Evolutionary conservation across 179 eudicot genomes (phyloP), one percentile per base, ranked within the genome.

Genomic region (Vitellaria paradoxa): DNA sequence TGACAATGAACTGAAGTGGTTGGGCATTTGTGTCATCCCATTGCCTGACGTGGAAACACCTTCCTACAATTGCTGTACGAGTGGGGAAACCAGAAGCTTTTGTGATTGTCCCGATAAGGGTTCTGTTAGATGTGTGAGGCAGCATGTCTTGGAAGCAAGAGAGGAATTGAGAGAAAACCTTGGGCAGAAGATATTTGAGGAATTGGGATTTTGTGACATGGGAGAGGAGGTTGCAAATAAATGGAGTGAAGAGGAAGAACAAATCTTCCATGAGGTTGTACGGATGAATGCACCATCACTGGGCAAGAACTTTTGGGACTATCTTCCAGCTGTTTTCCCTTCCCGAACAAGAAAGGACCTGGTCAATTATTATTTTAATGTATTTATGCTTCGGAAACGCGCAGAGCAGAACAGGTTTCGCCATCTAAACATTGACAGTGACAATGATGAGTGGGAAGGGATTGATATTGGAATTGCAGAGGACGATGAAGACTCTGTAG

Each of bases 291-390:
- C 89, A 9, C 82, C 78, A 1, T 78, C 85, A n/a, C 77, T 53
- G 71, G 89, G 93, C 24, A 89, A 73, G 81, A 78, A 89, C 23
- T 87, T 85, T 66, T 88, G 91, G 91, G 75, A 74, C 56, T 71
- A 70, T 59, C 85, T 88, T 15, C 56, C 86, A 0, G 75, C 52
- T 12, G 56, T 18, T 9, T 93, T 91, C 78, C 91, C 90, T 14
- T 76, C 78, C 40, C 85, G 89, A 62, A 82, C 84, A 20, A 86
- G 86, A 67, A 87, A 62, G 60, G 96, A 93, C 50, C 62, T 90
- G 59, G 96, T 95, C 64, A 88, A 92, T 79, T 95, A 93, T 75
- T 93, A 95, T 78, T 95, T 82, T 72, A 93, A 95, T 66, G 99
- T 95, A 57, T 90, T 85, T 80, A 86, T 91, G 53, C 89, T 89